Evolutionary conservation across 306 rosid species (phyloP).

Genomic region (Geum urbanum): DNA sequence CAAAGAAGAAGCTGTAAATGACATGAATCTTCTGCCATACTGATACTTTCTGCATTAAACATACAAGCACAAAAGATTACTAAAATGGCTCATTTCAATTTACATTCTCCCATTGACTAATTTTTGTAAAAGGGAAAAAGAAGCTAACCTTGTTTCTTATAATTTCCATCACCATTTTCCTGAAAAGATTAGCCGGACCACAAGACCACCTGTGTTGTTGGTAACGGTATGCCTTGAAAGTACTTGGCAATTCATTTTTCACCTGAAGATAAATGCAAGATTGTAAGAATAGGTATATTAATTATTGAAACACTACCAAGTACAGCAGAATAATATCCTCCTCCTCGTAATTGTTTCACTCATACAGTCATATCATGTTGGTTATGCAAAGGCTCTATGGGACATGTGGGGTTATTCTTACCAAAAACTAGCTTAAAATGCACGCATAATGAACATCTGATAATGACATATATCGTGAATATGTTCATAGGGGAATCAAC

Average conservation of each 20-base stretch:
- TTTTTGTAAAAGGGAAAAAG: background rate
- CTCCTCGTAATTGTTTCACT: too few relatives aligned
- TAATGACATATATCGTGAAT: background rate
- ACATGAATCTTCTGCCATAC: constrained; percentile 74
- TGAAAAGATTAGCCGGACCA: constrained; percentile 92
- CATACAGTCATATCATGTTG: background rate
- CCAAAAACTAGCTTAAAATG: background rate
- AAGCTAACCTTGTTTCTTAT: constrained; percentile 59
- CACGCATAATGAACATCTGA: background rate
- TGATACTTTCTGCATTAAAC: constrained; percentile 62
- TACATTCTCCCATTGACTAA: background rate
- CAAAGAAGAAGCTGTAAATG: constrained; percentile 86
- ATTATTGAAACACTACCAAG: background rate
- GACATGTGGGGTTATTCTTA: background rate
- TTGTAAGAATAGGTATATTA: background rate
- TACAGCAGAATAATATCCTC: background rate
- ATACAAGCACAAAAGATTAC: background rate
- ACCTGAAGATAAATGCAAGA: constrained; percentile 40
- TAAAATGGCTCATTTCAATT: background rate
- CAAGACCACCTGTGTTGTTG: constrained; percentile 96
- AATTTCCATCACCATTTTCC: constrained; percentile 68
- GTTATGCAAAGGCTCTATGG: background rate
- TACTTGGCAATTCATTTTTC: constrained; percentile 86
- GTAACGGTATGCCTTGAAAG: constrained; percentile 79
- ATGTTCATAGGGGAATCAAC: too few relatives aligned